phyloP scores from a whole-genome alignment of 2,329 filamentous ascomycete species.

The Fusarium sublunatum region DNA sequence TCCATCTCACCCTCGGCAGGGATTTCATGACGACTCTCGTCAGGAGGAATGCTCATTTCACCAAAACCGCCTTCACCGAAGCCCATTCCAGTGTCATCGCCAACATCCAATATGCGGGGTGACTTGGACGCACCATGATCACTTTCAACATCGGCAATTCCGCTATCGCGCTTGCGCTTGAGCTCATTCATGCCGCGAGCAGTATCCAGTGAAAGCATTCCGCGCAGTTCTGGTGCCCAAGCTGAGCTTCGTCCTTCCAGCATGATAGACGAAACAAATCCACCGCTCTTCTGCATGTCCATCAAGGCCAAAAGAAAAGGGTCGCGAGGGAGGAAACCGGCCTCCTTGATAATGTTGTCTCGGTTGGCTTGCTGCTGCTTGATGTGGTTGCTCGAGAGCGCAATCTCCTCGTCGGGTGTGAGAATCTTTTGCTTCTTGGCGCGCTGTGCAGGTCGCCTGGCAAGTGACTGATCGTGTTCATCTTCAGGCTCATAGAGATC shows the following conservation, averaged over 20 bases:
- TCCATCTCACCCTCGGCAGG: conserved; percentile 65
- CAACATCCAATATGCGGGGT: conserved; percentile 72
- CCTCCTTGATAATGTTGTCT: conserved; percentile 84
- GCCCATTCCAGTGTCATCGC: conserved; percentile 70
- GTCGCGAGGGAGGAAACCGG: conserved; percentile 86
- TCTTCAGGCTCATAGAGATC: conserved; percentile 72
- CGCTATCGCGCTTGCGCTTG: conserved; percentile 94
- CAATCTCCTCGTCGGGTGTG: conserved; percentile 82
- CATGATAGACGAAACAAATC: conserved; percentile 88
- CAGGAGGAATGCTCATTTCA: conserved; percentile 64
- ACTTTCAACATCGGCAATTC: conserved; percentile 80
- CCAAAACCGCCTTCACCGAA: conserved; percentile 61
- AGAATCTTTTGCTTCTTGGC: conserved; percentile 83
- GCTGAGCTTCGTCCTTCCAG: conserved; percentile 79
- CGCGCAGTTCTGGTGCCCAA: conserved; percentile 93
- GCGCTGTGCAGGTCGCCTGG: conserved; percentile 77
- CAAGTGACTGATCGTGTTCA: conserved; percentile 67
- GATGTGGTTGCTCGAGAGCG: conserved; percentile 80
- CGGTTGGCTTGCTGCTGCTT: conserved; percentile 88
- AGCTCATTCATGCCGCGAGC: conserved; percentile 81
- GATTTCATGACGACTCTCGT: conserved; percentile 74
- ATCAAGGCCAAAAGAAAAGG: conserved; percentile 87
- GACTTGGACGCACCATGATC: conserved; percentile 74
- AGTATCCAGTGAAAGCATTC: conserved; percentile 88
- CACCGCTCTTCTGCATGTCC: conserved; percentile 90